A percentile compares a stretch with the other conserved stretches of the same genome.
These are phyloP conservation scores for Incumbomyces lentus DNA, from an alignment of 2,329 filamentous ascomycete species.

Conservation along the genomic window DNA sequence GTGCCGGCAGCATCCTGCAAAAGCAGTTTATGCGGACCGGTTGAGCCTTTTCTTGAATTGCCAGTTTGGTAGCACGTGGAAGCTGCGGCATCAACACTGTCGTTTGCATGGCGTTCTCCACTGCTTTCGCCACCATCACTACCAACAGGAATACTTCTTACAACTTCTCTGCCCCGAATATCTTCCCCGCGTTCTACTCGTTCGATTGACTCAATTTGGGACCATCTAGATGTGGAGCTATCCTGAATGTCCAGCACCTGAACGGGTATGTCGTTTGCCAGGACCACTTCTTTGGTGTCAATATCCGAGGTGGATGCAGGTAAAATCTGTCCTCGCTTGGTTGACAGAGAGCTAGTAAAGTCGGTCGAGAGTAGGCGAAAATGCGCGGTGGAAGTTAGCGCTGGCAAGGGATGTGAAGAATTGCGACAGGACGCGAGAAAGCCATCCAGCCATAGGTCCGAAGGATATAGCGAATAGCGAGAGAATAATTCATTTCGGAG, in stretches of 20 bases:
- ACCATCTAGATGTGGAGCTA: conserved; percentile 67
- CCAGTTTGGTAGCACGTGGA: conserved; percentile 13
- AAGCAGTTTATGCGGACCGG: conserved; percentile 66
- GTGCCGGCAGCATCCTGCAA: conserved; percentile 68
- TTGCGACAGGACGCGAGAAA: conserved; percentile 48
- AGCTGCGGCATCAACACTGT: not conserved
- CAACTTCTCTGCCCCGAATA: conserved; percentile 63
- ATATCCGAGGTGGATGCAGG: conserved; percentile 49
- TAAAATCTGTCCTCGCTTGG: conserved; percentile 37
- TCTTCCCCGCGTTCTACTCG: conserved; percentile 42
- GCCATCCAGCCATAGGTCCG: conserved; percentile 31
- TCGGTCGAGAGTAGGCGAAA: conserved; percentile 72
- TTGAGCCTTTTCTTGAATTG: conserved; percentile 17
- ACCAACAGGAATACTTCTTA: conserved; percentile 55
- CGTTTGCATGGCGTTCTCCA: not conserved
- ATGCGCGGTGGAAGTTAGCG: conserved; percentile 67
- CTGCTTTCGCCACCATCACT: conserved; percentile 25
- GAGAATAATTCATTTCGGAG: conserved; percentile 12
- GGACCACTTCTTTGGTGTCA: conserved; percentile 42
- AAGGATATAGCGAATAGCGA: conserved; percentile 15
- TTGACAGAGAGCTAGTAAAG: conserved; percentile 51
- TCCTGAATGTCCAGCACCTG: conserved; percentile 85
- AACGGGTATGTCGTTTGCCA: conserved; percentile 57
- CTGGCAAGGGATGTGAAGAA: conserved; percentile 48
- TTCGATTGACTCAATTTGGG: conserved; percentile 66